Base-by-base conservation (phyloP, 352 stramenopile genomes). In the Globisporangium uncinulatum region DNA sequence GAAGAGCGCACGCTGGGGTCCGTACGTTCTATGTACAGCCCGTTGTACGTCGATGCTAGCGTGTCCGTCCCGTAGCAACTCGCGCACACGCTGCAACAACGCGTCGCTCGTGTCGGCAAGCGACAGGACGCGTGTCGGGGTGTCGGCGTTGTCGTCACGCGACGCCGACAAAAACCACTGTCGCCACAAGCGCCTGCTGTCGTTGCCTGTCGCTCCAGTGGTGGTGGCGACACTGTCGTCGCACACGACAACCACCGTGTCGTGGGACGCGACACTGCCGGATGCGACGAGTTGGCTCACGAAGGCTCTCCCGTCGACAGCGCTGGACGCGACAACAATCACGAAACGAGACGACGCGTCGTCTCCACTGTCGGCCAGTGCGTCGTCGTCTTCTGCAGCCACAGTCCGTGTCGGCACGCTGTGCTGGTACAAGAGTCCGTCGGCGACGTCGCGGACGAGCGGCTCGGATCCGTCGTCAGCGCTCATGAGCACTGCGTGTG, bases 61-160 rank as follows among this genome's bases (percentile, higher is more conserved):
- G n/a, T 48, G 50, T 1, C 69, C 75, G 19, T 57, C 56, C 1
- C 76, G 74, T 41, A 87, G n/a, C 24, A 75, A 57, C 48, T 71
- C 51, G 45, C 81, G 81, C 20, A 89, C 69, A 2, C 54, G 56
- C 57, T 87, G 75, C 6, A 92, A 59, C 9, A 82, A 68, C 14
- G 63, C 48, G 54, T 92, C 81, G 20, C 62, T 74, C 11, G 79
- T 59, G 51, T 88, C 79, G 3, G 68, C 65, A 11, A 87, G 42
- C 20, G 80, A 91, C 7, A 88, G 56, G 36, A 60, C 41, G 20
- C 29, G 46, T 31, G 39, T 13, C 1, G 42, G 4, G 9, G 46
- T 15, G 21, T 24, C 1, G 0, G 2, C 32, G 41, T 21, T 52
- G 29, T 8, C 51, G 39, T 0, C 21, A 1, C 20, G 39, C 15